Base-by-base conservation (phyloP, 345 rosid species). In the Salix dunnii region DNA sequence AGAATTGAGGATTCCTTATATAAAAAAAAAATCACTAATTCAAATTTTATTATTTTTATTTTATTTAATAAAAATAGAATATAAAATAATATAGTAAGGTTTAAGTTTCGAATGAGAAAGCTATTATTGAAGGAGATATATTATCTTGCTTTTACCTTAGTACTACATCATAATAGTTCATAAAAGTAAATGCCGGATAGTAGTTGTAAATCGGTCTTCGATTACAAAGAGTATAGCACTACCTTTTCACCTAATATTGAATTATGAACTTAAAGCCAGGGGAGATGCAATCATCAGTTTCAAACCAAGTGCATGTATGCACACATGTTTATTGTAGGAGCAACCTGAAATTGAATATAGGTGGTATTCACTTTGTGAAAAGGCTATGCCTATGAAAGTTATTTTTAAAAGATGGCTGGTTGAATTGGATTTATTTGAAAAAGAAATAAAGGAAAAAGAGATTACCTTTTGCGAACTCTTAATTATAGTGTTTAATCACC, bases 401-500 rank as follows among this genome's bases (percentile, higher is more conserved):
- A 46, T 48, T 48, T 2, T 48, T 48, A 9, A 38, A 23, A 5
- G 35, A 70, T 74, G 67, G 65, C 31, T 55, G 27, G 73, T 58
- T 43, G 30, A 61, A 72, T 76, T 72, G 78, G 75, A 61, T 68
- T 75, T 48, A 16, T 46, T 68, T 67, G 55, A 64, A 43, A 43
- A 70, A 20, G 49, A 61, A 61, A 7, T 68, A 53, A 66, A 31
- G 70, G 21, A 36, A 35, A 53, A 67, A 21, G 31, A 21, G 38
- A 70, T 55, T 51, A 30, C 74, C 70, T 81, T 73, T 68, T 18
- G 40, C 43, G 0, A 66, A 66, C 68, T 35, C 35, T 31, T 61
- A 13, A 27, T 33, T 18, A 6, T 18, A 7, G 13, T 4, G 68
- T 38, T 66, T n/a, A 20, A 18, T 35, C n/a, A n/a, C 1, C 14